A percentile compares a stretch with the other conserved stretches of the same genome.
Conservation (phyloP, 2,329 filamentous ascomycete genomes). For the Claviceps africana region DNA sequence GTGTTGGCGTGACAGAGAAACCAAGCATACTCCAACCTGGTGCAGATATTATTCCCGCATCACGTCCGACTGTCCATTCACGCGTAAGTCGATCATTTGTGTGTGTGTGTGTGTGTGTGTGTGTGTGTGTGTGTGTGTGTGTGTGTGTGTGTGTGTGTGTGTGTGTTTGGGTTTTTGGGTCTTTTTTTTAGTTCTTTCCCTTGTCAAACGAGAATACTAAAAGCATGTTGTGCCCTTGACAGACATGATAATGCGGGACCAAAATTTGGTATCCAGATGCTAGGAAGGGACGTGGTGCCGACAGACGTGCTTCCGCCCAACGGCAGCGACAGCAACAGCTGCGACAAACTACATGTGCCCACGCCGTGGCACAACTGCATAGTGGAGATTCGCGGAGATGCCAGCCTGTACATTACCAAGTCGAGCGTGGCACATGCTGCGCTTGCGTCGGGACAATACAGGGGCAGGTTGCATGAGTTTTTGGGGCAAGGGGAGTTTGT, state of each 20-base stretch:
- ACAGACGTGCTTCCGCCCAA: constrained; percentile 19
- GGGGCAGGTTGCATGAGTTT: background rate
- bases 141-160: too few relatives aligned
- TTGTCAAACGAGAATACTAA: background rate
- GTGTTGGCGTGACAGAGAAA: constrained; percentile 21
- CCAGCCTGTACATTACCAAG: constrained; percentile 11
- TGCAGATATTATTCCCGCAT: constrained; percentile 30
- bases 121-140: too few relatives aligned
- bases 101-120: too few relatives aligned
- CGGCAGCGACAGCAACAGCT: constrained; percentile 7
- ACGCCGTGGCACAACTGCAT: constrained; percentile 31
- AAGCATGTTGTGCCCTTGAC: background rate
- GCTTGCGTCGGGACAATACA: constrained; percentile 2
- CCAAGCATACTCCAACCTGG: constrained; percentile 32
- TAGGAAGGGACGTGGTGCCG: constrained; percentile 18
- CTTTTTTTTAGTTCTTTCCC: background rate
- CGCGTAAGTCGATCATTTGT: constrained; percentile 22
- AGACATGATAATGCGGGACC: constrained; percentile 25
- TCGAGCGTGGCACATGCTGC: constrained; percentile 8
- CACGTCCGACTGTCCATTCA: constrained; percentile 34
- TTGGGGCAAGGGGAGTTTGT: background rate
- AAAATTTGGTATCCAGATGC: constrained; percentile 27
- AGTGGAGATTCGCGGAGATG: constrained; percentile 13
- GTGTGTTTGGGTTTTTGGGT: too few relatives aligned
- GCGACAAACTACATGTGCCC: constrained; percentile 20